Evolutionary conservation across 768 basidiomycete species (phyloP).

Genomic region (Podaxis carcinomalis): DNA sequence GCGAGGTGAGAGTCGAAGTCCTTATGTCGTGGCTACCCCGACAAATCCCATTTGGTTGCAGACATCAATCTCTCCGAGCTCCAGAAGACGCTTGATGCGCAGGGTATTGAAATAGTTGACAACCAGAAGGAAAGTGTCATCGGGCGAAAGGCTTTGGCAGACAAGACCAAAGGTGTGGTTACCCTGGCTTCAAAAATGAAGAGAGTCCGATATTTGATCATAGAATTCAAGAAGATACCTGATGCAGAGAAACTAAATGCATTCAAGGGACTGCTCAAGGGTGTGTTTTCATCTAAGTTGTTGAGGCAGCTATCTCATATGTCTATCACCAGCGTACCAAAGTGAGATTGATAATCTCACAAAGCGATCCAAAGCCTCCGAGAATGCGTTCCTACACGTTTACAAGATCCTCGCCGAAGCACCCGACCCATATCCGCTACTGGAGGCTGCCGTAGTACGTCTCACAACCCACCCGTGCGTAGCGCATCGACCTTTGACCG

Average conservation of each 20-base stretch:
- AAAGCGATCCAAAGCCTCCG: conserved; percentile 85
- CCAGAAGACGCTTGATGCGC: conserved; percentile 88
- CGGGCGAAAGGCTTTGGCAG: conserved; percentile 89
- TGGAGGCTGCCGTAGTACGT: conserved; percentile 86
- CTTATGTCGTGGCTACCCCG: background rate
- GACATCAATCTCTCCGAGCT: conserved; percentile 87
- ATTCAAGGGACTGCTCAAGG: conserved; percentile 89
- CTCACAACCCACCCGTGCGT: background rate
- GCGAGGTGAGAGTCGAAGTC: conserved; percentile 56
- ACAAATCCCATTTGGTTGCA: conserved; percentile 22
- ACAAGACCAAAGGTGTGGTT: conserved; percentile 89
- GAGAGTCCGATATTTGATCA: background rate
- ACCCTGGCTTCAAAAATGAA: background rate
- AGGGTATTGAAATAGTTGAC: conserved; percentile 94
- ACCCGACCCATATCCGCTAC: conserved; percentile 94
- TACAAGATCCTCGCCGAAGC: conserved; percentile 97
- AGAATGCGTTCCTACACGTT: conserved; percentile 94
- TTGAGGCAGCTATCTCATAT: background rate
- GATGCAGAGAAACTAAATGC: conserved; percentile 84
- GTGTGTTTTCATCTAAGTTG: conserved; percentile 31
- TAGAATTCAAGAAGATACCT: conserved; percentile 95
- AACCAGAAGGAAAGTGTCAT: conserved; percentile 97
- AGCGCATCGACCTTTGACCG: background rate
- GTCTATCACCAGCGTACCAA: conserved; percentile 70
- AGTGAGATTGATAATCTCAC: conserved; percentile 95